phyloP scores from a whole-genome alignment of 202 grass and related monocot species.

The Alloteropsis angusta region DNA sequence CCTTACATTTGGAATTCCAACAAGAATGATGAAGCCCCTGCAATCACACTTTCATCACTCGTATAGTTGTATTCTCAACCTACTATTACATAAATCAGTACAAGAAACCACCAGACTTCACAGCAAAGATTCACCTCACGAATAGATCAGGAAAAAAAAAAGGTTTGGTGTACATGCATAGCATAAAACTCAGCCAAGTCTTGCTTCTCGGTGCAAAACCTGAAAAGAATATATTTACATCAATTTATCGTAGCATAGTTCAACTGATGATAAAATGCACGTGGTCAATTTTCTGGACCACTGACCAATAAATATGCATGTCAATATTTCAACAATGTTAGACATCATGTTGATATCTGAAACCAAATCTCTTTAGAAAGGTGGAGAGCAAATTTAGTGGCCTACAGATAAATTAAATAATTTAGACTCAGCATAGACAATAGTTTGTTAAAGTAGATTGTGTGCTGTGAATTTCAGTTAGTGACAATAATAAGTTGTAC shows the following conservation, averaged over 20 bases:
- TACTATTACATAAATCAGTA: constrained; percentile 29
- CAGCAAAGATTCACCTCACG: constrained; percentile 4
- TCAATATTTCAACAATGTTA: background rate
- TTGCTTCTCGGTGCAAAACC: constrained; percentile 66
- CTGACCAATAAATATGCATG: background rate
- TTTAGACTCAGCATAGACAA: background rate
- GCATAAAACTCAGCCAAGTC: constrained; percentile 40
- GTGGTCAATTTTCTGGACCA: background rate
- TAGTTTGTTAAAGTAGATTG: background rate
- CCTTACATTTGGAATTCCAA: background rate
- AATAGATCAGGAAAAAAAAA: constrained; percentile 6
- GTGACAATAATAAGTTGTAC: background rate
- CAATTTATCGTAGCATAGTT: background rate
- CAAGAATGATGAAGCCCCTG: background rate
- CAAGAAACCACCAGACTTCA: background rate
- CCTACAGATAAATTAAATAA: background rate
- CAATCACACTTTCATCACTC: background rate
- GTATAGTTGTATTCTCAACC: constrained; percentile 3
- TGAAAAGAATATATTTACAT: constrained; percentile 28
- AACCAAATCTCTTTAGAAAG: background rate
- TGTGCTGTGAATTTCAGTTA: background rate
- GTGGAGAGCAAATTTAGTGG: background rate
- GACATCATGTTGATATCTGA: background rate
- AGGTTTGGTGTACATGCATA: background rate
- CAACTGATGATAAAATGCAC: background rate